Conservation (phyloP, 2,329 filamentous ascomycete genomes). For the Aphanoascus verrucosus region DNA sequence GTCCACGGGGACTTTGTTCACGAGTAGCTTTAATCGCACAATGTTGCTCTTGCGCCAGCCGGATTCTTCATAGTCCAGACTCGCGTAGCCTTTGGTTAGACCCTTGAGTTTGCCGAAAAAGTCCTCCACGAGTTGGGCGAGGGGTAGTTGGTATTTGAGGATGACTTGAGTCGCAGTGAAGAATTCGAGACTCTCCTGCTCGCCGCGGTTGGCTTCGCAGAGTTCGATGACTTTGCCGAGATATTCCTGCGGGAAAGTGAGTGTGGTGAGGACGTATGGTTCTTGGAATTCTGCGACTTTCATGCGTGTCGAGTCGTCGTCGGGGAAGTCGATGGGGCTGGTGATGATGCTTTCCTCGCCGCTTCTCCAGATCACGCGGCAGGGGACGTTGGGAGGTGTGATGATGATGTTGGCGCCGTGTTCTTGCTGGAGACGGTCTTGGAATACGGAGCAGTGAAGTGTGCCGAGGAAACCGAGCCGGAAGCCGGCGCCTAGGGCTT, state of each 20-base stretch:
- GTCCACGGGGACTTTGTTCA: conserved; percentile 89
- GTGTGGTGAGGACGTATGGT: conserved; percentile 68
- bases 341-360: conserved; percentile 69
- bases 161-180: conserved; percentile 91
- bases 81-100: conserved; percentile 87
- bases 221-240: conserved; percentile 90
- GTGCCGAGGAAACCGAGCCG: conserved; percentile 92
- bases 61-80: conserved; percentile 91
- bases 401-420: conserved; percentile 93
- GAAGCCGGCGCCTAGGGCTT: conserved; percentile 89
- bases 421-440: conserved; percentile 87
- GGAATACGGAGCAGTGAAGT: conserved; percentile 96
- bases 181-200: conserved; percentile 79
- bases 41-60: conserved; percentile 73
- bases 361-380: conserved; percentile 68
- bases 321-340: conserved; percentile 81
- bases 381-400: conserved; percentile 88
- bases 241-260: conserved; percentile 89
- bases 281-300: conserved; percentile 55
- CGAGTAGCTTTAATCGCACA: conserved; percentile 80
- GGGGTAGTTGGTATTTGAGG: conserved; percentile 78
- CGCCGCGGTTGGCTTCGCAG: conserved; percentile 78
- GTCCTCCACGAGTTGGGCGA: conserved; percentile 87
- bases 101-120: conserved; percentile 96
- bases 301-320: conserved; percentile 48